Evolutionary conservation across 768 basidiomycete species (phyloP), one percentile per base, ranked within the genome.

Genomic region (Lactarius akahatsu): DNA sequence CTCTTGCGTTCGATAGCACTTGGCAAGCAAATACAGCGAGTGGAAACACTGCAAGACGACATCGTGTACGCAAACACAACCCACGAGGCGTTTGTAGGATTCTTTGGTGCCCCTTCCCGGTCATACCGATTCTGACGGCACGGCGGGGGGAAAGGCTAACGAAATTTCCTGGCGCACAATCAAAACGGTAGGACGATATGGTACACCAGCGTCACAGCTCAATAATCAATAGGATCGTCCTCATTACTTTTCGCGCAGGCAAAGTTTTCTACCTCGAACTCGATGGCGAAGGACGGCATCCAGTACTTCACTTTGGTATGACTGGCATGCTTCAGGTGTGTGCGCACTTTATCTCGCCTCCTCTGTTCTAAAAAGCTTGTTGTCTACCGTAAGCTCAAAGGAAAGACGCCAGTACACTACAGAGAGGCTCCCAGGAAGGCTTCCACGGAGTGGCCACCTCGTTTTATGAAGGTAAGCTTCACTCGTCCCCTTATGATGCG

Each of bases 271-370:
- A 88, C 71, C 74, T 92, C 13, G 80, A 82, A 54, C 79, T 92
- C 3, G 81, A 84, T 36, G 89, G 88, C 8, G 66, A 77, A 16
- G 90, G 89, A 0, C 80, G 79, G 71, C 74, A 83, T 68, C 90
- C 90, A 4, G 86, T 92, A 3, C 76, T 92, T 57, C 91, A 92
- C 73, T 90, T 92, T 70, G 91, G 91, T 2, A 93, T 92, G 91
- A 92, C 90, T 1, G 91, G 91, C n/a, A 89, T 86, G 85, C 78
- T 92, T 40, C 86, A 88, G 77, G 88, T 85, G 60, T 40, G 73
- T 52, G 34, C 6, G 28, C 52, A 38, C 4, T 28, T 8, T 41
- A 58, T 58, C 23, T 10, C 34, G 18, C 38, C 34, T 56, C 9
- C 23, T 56, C 41, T 59, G 47, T 55, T n/a, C 13, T 56, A 41